Conservation (phyloP, 495 filamentous ascomycete genomes). For the Aspergillus mulundensis region DNA sequence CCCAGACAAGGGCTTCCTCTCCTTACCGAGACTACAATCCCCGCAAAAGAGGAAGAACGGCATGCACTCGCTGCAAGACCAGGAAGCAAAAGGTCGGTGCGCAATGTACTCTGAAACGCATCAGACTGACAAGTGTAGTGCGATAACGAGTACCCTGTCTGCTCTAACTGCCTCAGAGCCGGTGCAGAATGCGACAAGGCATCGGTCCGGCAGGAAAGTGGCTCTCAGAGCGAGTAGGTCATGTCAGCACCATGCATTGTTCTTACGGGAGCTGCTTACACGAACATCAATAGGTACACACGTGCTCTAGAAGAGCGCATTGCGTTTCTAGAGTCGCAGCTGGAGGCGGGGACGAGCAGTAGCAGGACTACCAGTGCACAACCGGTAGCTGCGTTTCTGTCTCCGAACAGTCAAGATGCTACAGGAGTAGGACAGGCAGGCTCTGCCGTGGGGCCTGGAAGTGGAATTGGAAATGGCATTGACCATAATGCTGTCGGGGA, state of each 20-base stretch:
- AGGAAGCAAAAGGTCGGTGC: constrained; percentile 45
- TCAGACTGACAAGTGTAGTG: constrained; percentile 23
- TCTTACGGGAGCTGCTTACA: constrained; percentile 1
- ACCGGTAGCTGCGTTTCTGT: constrained; percentile 22
- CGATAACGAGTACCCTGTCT: constrained; percentile 43
- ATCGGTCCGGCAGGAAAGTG: constrained; percentile 40
- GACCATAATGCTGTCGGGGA: constrained; percentile 47
- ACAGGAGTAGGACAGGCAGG: constrained; percentile 10
- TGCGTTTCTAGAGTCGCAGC: constrained; percentile 40
- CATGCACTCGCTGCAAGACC: constrained; percentile 50
- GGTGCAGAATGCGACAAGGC: constrained; percentile 46
- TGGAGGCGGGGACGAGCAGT: constrained; percentile 21
- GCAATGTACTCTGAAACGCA: background rate
- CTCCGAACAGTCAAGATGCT: constrained; percentile 25
- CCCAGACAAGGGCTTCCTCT: constrained; percentile 16
- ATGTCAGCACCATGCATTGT: background rate
- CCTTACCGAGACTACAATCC: constrained; percentile 37
- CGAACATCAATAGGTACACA: constrained; percentile 31
- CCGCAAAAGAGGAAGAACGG: constrained; percentile 48
- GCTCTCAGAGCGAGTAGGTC: constrained; percentile 39
- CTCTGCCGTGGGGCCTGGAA: constrained; percentile 5
- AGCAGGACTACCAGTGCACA: constrained; percentile 10
- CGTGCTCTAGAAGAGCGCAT: constrained; percentile 46
- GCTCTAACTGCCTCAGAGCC: constrained; percentile 49
- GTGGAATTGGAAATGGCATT: constrained; percentile 18